These are phyloP conservation scores for Picea mariana DNA, from an alignment of 83 land plant genomes.

Conservation along the genomic window DNA sequence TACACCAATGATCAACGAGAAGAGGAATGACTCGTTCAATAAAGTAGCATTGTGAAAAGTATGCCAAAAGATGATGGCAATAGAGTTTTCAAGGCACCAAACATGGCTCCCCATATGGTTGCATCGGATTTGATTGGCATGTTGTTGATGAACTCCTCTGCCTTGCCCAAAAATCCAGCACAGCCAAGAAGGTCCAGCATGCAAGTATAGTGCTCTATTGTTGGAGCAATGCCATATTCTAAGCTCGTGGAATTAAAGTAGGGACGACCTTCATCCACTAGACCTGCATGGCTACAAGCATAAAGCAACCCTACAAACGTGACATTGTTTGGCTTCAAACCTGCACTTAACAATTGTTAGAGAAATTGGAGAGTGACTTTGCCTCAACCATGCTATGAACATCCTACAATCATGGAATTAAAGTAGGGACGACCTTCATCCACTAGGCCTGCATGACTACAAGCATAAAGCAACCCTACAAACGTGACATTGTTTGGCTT, in stretches of 20 bases:
- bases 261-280: conserved; percentile 20
- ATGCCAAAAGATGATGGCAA: too few relatives aligned
- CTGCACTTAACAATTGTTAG: conserved; percentile 7
- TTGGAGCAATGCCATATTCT: conserved; percentile 15
- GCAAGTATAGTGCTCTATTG: too few relatives aligned
- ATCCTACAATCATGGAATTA: conserved; percentile 21
- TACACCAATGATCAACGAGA: too few relatives aligned
- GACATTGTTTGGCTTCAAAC: conserved; percentile 17
- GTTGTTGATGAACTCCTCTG: conserved; percentile 1
- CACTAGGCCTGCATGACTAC: conserved; percentile 24
- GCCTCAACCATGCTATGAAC: conserved; percentile 13
- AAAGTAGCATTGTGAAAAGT: too few relatives aligned
- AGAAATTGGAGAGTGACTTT: conserved; percentile 7
- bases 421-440: conserved; percentile 17
- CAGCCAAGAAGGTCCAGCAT: too few relatives aligned
- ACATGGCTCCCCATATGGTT: background rate
- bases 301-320: conserved; percentile 16
- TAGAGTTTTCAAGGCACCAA: too few relatives aligned
- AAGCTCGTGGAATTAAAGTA: conserved; percentile 9
- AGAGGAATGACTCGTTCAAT: too few relatives aligned
- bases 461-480: conserved; percentile 14
- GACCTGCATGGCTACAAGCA: conserved; percentile 26
- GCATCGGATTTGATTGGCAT: conserved; percentile 4
- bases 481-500: conserved; percentile 19
- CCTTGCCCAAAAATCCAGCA: conserved; percentile 15